Evolutionary conservation across 2,329 filamentous ascomycete species (phyloP).

Genomic region (Colletotrichum australisinense): DNA sequence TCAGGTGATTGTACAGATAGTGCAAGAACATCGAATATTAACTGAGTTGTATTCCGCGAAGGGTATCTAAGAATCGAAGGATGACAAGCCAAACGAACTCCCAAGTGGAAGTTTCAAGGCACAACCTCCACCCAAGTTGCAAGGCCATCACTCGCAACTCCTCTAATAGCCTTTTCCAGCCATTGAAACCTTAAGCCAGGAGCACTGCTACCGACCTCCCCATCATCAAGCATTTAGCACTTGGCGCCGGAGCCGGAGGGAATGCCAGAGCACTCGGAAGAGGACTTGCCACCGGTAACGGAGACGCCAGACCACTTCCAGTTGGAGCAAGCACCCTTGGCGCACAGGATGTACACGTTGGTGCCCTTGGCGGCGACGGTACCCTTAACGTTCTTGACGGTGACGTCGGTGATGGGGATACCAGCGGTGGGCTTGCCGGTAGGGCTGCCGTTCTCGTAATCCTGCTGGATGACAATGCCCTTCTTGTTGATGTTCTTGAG

Average conservation of each 20-base stretch:
- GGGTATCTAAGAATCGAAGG: constrained; percentile 24
- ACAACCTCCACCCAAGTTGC: not conserved
- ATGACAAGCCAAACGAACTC: not conserved
- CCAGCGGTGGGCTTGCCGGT: constrained; percentile 57
- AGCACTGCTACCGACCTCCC: not conserved
- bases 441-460: constrained; percentile 60
- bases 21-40: too few relatives aligned
- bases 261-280: constrained; percentile 41
- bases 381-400: constrained; percentile 56
- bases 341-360: constrained; percentile 66
- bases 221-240: constrained; percentile 10
- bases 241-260: constrained; percentile 37
- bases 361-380: constrained; percentile 51
- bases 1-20: too few relatives aligned
- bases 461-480: constrained; percentile 53
- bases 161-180: too few relatives aligned
- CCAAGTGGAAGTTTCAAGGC: not conserved
- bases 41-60: too few relatives aligned
- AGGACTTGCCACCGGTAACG: constrained; percentile 62
- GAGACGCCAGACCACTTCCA: constrained; percentile 64
- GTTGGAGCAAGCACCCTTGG: constrained; percentile 58
- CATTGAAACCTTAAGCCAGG: not conserved
- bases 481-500: constrained; percentile 55
- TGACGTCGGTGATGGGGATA: constrained; percentile 64
- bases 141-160: not conserved